Percentiles rank a stretch among this genome's conserved stretches.
Conservation (phyloP, 2,329 filamentous ascomycete species). For the Capronia epimyces region DNA sequence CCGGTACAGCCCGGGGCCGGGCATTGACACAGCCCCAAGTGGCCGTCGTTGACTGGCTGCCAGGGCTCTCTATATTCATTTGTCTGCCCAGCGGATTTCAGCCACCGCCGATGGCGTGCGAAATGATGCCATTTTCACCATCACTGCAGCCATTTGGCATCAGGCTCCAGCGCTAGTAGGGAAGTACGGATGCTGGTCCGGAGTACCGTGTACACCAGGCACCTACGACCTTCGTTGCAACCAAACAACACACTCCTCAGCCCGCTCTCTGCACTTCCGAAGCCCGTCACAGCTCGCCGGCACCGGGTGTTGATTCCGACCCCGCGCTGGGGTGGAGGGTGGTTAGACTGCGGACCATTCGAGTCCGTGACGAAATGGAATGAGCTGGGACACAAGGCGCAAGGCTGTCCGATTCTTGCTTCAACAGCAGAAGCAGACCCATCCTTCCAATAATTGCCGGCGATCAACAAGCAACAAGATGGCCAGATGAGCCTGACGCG, state of each 20-base stretch:
- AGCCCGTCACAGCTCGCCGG: background rate
- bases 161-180: no score
- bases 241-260: background rate
- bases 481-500: background rate
- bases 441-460: background rate
- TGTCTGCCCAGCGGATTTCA: background rate
- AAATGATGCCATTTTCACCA: constrained; percentile 8
- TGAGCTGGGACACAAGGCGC: background rate
- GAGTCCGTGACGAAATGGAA: background rate
- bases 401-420: background rate
- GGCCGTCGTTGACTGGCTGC: background rate
- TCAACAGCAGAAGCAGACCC: constrained; percentile 1
- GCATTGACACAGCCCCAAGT: background rate
- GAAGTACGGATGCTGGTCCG: no score
- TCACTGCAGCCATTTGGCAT: constrained; percentile 2
- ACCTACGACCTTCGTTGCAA: background rate
- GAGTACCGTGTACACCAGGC: no score
- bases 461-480: background rate
- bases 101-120: background rate
- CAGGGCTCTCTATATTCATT: background rate
- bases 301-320: background rate
- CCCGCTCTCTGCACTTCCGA: background rate
- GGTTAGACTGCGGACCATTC: background rate
- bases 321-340: background rate
- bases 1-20: background rate